Evolutionary conservation across 345 rosid genomes (phyloP), one percentile per base, ranked within the genome.

Genomic region (Raphanus sativus): DNA sequence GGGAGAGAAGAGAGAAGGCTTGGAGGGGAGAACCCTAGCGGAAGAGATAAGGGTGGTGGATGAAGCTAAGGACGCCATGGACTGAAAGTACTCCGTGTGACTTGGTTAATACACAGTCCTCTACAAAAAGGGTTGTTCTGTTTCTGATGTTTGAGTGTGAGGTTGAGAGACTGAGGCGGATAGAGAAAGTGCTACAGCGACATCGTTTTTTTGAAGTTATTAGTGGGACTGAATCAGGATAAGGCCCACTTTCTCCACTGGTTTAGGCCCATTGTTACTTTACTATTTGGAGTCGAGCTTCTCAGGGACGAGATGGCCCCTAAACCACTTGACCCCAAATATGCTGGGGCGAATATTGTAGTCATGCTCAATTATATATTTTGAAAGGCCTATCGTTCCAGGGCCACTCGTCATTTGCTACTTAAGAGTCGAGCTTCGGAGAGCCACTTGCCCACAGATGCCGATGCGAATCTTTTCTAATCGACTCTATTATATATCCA

Each of bases 51-150:
- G 81, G 50, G 84, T 60, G 32, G 90, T 62, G 3, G 94, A 74
- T 38, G 88, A 75, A 67, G 92, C 82, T 40, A 73, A 4, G 81
- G 87, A 85, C 13, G 94, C 92, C 96, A 89, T 90, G 45, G 61
- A 25, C 59, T 45, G 7, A 4, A n/a, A 30, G 17, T 8, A 59
- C 52, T 64, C 48, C 36, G 24, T 21, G 24, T 21, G 33, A 5
- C 21, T 50, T 15, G 55, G 6, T 48, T 42, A 21, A 21, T 21
- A 11, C n/a, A 15, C 48, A 6, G 9, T 15, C 1, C 12, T 56
- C 29, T 55, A 33, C 36, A 4, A 5, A 33, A 33, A 33, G 28
- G 30, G 30, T 7, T 8, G 21, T 36, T 8, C 42, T 36, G 0
- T 21, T 8, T 33, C 10, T 36, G 42, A 36, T 36, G 42, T 36